A percentile compares a stretch with the other conserved stretches of the same genome.
These are phyloP conservation scores for Diaporthe ilicicola DNA, from an alignment of 2,329 filamentous ascomycete genomes.

Conservation along the genomic window DNA sequence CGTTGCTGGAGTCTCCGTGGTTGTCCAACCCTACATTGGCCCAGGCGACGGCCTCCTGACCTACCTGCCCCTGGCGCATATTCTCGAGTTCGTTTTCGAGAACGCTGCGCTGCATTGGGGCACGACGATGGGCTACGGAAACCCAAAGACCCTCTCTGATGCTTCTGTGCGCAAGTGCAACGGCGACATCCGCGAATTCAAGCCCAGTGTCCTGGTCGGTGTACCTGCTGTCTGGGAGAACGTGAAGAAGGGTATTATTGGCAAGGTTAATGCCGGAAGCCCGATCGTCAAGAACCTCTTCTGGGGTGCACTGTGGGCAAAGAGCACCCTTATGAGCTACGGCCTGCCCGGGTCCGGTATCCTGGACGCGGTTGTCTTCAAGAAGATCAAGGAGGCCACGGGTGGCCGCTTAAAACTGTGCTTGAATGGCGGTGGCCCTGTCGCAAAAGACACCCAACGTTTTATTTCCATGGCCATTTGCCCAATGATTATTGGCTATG, in stretches of 20 bases:
- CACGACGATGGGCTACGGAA: conserved; percentile 88
- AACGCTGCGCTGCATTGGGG: conserved; percentile 87
- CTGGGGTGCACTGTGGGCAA: conserved; percentile 65
- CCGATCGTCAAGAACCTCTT: conserved; percentile 78
- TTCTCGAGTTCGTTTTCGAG: conserved; percentile 91
- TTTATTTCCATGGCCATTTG: conserved; percentile 91
- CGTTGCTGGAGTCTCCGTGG: conserved; percentile 78
- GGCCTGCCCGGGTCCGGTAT: conserved; percentile 72
- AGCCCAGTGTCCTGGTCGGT: conserved; percentile 83
- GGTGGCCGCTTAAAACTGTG: conserved; percentile 82
- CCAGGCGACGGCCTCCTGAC: conserved; percentile 82
- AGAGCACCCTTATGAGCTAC: conserved; percentile 58
- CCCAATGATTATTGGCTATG: conserved; percentile 90
- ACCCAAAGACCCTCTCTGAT: conserved; percentile 85
- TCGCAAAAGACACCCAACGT: conserved; percentile 84
- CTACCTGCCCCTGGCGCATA: conserved; percentile 87
- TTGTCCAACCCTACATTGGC: conserved; percentile 80
- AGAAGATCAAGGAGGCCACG: conserved; percentile 90
- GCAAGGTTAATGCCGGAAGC: conserved; percentile 76
- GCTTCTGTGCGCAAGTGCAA: conserved; percentile 84
- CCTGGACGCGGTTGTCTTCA: conserved; percentile 84
- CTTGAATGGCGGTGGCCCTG: conserved; percentile 86
- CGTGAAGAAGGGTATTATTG: conserved; percentile 88
- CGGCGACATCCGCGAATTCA: conserved; percentile 87
- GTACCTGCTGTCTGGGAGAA: conserved; percentile 92